Conservation (phyloP, 768 basidiomycete species). For the Boletellus sp. region DNA sequence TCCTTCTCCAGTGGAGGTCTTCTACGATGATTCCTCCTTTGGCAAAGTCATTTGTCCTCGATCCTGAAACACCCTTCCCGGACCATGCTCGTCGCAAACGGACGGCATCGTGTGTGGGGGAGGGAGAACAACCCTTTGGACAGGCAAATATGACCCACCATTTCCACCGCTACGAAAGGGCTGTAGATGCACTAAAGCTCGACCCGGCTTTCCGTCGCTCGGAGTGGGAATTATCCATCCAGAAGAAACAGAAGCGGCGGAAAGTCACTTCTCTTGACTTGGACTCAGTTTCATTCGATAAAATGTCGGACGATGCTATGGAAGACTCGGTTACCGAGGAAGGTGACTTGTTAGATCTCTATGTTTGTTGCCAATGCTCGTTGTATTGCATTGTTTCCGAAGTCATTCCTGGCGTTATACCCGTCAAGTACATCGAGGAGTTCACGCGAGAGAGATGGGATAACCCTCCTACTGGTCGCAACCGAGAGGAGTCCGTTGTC, state of each 20-base stretch:
- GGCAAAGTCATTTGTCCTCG: slow-evolving; percentile 47
- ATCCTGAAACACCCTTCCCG: slow-evolving; percentile 47
- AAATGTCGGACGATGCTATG: slow-evolving; percentile 28
- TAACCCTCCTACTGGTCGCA: slow-evolving; percentile 56
- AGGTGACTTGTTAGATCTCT: slow-evolving; percentile 68
- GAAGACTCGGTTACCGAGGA: slow-evolving; percentile 33
- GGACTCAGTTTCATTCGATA: slow-evolving; percentile 21
- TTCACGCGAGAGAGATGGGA: slow-evolving; percentile 57
- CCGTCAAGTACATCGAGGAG: slow-evolving; percentile 57
- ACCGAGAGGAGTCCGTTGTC: slow-evolving; percentile 51
- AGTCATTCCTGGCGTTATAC: slow-evolving; percentile 71
- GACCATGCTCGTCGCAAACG: slow-evolving; percentile 48
- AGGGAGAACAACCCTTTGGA: slow-evolving; percentile 44
- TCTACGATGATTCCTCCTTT: slow-evolving; percentile 61
- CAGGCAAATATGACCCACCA: slow-evolving; percentile 68
- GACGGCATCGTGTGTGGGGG: slow-evolving; percentile 50
- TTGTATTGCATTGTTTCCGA: slow-evolving; percentile 67
- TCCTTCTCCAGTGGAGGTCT: slow-evolving; percentile 67
- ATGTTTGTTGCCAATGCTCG: slow-evolving; percentile 82
- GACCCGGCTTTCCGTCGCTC: slow-evolving; percentile 56
- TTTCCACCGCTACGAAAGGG: slow-evolving; percentile 70
- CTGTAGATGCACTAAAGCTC: slow-evolving; percentile 66
- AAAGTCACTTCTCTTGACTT: slow-evolving; percentile 43
- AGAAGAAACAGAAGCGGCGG: slow-evolving; percentile 51
- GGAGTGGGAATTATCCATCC: slow-evolving; percentile 55